Base-by-base conservation (phyloP, 495 filamentous ascomycete genomes). In the Parathielavia appendiculata region DNA sequence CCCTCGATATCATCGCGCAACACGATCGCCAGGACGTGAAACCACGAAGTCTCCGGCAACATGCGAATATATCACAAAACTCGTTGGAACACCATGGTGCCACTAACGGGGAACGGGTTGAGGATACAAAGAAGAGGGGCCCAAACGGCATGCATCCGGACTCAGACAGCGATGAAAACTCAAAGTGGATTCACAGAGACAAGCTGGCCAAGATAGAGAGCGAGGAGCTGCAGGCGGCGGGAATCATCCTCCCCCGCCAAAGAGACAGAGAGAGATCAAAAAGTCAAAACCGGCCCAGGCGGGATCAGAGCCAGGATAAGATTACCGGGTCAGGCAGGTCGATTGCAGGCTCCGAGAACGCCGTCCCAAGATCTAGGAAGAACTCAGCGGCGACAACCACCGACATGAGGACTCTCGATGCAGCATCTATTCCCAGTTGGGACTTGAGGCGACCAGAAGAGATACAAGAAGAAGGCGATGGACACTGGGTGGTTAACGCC, bases 151-250 rank as follows among this genome's bases (percentile, higher is more conserved):
- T 41, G 23, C 22, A 36, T 19, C 45, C 54, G 19, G 51, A 51
- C 9, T 35, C 38, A 1, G 56, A 53, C 11, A 60, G 83, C 45
- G 74, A 78, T 32, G 85, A 88, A 40, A 77, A 79, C 61, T 86
- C 86, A 48, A 84, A 86, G 69, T 97, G 93, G 93, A 97, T 98
- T 57, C 92, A 98, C 69, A 81, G 93, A 22, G 93, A 98, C 72
- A 98, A 97, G 73, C 73, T 98, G 47, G 92, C 90, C 35, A 81
- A 83, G 67, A 98, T 98, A 63, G 93, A 98, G 76, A 96, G 80
- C 66, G 81, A 90, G 71, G 93, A 98, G 70, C 76, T 97, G 60
- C 89, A 95, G 64, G 90, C 89, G 66, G 91, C 91, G 4, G 91
- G 90, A 9, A 84, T 92, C 57, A 73, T 83, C 38, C 75, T 91